phyloP scores from a whole-genome alignment of 352 stramenopile species.

The Globisporangium viniferum region DNA sequence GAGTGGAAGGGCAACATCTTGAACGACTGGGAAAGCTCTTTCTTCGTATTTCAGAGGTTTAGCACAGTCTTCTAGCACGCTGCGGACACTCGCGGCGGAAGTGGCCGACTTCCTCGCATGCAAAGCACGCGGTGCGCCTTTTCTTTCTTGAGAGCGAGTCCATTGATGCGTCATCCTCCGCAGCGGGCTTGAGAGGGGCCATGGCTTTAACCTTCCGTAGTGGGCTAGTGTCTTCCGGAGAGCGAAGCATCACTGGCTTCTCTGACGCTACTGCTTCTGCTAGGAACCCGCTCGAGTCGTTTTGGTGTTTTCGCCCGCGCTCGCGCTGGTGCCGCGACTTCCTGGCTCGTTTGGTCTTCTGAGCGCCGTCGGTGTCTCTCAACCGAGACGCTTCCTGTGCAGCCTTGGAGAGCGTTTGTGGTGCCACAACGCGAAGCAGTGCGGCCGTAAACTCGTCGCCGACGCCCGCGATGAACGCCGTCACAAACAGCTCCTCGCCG shows the following conservation, averaged over 20 bases:
- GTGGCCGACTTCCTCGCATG: constrained; percentile 16
- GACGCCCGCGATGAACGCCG: constrained; percentile 12
- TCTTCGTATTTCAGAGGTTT: constrained; percentile 9
- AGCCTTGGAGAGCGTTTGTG: constrained; percentile 5
- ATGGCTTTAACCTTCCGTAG: background rate
- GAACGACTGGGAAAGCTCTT: background rate
- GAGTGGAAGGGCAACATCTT: background rate
- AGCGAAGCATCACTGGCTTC: background rate
- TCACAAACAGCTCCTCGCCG: constrained; percentile 11
- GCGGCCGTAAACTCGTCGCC: constrained; percentile 17
- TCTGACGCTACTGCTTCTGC: background rate
- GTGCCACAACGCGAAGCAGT: constrained; percentile 9
- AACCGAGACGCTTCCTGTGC: constrained; percentile 9
- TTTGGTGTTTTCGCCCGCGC: background rate
- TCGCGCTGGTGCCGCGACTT: constrained; percentile 5
- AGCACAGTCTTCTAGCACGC: constrained; percentile 15
- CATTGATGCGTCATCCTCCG: background rate
- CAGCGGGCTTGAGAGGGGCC: background rate
- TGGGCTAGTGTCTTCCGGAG: background rate
- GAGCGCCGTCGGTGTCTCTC: constrained; percentile 7
- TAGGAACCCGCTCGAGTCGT: background rate
- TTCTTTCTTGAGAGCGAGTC: constrained; percentile 6
- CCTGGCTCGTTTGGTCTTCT: background rate
- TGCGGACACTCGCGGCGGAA: constrained; percentile 24
- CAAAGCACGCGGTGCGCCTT: constrained; percentile 4